These are phyloP conservation scores for Phytopythium litorale DNA, from an alignment of 352 stramenopile species.

Conservation along the genomic window DNA sequence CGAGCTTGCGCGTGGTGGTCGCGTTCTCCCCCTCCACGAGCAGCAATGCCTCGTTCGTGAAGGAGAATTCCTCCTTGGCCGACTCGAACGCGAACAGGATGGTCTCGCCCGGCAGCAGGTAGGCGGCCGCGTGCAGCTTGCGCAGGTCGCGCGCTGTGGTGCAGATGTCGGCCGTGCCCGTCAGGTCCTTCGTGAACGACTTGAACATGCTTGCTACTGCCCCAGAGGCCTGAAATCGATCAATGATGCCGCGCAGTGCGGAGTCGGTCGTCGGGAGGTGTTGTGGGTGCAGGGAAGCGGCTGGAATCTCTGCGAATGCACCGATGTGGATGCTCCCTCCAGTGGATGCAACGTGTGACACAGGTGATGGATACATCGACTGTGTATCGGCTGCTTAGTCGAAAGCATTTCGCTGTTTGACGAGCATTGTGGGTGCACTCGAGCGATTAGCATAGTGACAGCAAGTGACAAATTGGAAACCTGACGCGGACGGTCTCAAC, in stretches of 20 bases:
- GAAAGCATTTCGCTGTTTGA: neutral
- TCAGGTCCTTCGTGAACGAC: constrained; percentile 44
- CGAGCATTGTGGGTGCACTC: neutral
- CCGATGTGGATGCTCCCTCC: too few relatives aligned
- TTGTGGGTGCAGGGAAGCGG: neutral
- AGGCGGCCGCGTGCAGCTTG: constrained; percentile 27
- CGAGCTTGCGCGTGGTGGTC: too few relatives aligned
- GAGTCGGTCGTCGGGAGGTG: neutral
- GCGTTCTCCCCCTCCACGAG: constrained; percentile 28
- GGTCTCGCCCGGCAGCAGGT: constrained; percentile 34
- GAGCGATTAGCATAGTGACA: too few relatives aligned
- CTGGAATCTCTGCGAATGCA: too few relatives aligned
- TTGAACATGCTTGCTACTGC: constrained; percentile 32
- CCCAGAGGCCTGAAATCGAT: neutral
- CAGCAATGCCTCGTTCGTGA: constrained; percentile 59
- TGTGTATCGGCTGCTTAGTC: neutral
- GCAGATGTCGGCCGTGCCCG: constrained; percentile 52
- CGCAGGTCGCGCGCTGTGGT: constrained; percentile 19
- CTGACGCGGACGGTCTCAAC: too few relatives aligned
- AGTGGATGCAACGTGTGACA: neutral
- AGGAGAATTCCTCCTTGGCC: constrained; percentile 53
- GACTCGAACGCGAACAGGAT: constrained; percentile 58
- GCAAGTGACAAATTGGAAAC: too few relatives aligned
- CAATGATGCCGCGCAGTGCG: neutral
- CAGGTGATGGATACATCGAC: neutral